Evolutionary conservation across 352 stramenopile species (phyloP).

Genomic region (Phytophthora hibernalis): DNA sequence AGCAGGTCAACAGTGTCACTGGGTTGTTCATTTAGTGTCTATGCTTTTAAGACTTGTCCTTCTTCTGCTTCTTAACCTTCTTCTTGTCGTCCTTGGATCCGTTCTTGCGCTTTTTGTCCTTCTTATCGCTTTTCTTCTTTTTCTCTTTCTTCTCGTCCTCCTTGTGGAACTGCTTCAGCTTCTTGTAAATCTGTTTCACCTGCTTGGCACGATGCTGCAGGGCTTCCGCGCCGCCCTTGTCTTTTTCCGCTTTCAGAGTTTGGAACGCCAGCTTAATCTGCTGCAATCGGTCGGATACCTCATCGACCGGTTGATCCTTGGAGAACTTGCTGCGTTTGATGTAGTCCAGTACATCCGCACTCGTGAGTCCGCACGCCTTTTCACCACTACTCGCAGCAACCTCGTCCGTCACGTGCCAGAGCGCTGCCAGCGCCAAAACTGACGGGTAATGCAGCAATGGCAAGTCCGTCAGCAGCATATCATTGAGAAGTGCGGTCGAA

Average conservation of each 20-base stretch:
- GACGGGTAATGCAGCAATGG: slow-evolving; percentile 71
- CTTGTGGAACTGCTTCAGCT: slow-evolving; percentile 85
- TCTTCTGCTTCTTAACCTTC: slow-evolving; percentile 67
- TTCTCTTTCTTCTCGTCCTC: slow-evolving; percentile 66
- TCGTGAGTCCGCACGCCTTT: slow-evolving; percentile 42
- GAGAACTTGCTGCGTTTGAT: slow-evolving; percentile 77
- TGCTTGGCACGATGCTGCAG: slow-evolving; percentile 59
- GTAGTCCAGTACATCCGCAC: slow-evolving; percentile 62
- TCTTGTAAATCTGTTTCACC: slow-evolving; percentile 89
- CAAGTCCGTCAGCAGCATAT: slow-evolving; percentile 78
- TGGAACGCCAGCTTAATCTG: slow-evolving; percentile 46
- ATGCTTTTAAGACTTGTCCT: slow-evolving; percentile 15
- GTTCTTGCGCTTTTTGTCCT: slow-evolving; percentile 75
- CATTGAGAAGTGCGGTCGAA: slow-evolving; percentile 75
- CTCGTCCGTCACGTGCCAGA: slow-evolving; percentile 65
- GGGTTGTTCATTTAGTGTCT: slow-evolving; percentile 4
- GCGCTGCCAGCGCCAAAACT: slow-evolving; percentile 70
- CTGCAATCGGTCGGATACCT: slow-evolving; percentile 44
- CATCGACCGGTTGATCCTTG: slow-evolving; percentile 52
- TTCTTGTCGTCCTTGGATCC: slow-evolving; percentile 66
- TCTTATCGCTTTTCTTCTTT: slow-evolving; percentile 78
- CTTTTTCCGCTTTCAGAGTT: slow-evolving; percentile 45
- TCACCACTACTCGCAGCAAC: slow-evolving; percentile 44
- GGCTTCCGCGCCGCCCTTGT: slow-evolving; percentile 43
- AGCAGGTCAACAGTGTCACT: slow-evolving; percentile 5